Conservation (phyloP, 768 basidiomycete species). For the Russula abietina region DNA sequence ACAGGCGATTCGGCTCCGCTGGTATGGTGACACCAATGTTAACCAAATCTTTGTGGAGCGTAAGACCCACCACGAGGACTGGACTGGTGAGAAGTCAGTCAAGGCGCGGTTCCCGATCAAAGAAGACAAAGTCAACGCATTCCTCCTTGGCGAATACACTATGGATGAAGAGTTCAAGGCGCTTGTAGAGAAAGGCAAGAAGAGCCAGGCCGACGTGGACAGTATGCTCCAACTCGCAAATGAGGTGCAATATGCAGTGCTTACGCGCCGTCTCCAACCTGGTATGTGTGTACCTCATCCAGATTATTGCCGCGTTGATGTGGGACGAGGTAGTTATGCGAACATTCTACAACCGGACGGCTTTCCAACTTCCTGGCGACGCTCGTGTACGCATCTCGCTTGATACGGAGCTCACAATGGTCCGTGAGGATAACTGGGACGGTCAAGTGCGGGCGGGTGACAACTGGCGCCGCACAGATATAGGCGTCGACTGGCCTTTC, state of each 20-base stretch:
- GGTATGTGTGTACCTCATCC: conserved; percentile 45
- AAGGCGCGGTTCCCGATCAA: conserved; percentile 96
- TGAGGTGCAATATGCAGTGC: conserved; percentile 88
- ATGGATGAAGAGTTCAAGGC: conserved; percentile 91
- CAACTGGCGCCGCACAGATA: conserved; percentile 93
- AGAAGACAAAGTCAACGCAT: conserved; percentile 88
- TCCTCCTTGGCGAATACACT: conserved; percentile 82
- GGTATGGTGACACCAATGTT: conserved; percentile 87
- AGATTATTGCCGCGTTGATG: background rate
- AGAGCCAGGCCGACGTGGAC: conserved; percentile 86
- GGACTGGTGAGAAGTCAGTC: conserved; percentile 99
- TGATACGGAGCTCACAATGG: conserved; percentile 91
- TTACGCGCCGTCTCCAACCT: conserved; percentile 75
- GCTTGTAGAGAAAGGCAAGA: conserved; percentile 84
- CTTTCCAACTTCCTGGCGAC: conserved; percentile 97
- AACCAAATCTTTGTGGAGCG: conserved; percentile 86
- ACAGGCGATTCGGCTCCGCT: conserved; percentile 90
- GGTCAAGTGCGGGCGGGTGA: conserved; percentile 64
- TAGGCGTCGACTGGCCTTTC: conserved; percentile 91
- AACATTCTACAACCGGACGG: conserved; percentile 97
- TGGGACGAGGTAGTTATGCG: conserved; percentile 63
- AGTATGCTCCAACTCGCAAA: conserved; percentile 94
- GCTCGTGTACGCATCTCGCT: conserved; percentile 98
- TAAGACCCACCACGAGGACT: conserved; percentile 94
- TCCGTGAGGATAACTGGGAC: conserved; percentile 98